Evolutionary conservation across 768 basidiomycete genomes (phyloP), one percentile per base, ranked within the genome.

Genomic region (Macrocybe gigantea): DNA sequence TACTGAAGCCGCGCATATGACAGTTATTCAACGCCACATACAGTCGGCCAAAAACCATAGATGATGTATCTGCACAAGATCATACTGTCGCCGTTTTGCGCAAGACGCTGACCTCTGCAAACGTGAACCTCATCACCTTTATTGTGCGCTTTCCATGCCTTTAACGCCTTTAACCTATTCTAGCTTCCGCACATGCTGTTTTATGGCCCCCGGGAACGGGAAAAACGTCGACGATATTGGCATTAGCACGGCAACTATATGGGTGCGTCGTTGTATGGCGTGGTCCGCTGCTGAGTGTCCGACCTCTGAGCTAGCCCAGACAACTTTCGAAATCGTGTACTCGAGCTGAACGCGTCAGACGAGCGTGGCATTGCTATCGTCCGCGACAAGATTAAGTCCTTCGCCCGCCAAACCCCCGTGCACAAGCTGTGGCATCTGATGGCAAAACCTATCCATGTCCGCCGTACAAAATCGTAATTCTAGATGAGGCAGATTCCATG

Each of bases 401-500:
- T 99, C 68, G 96, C 96, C 10, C 83, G 88, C 40, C 90, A 93
- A 64, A 92, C 90, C 15, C 90, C 33, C 80, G 87, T 50, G 88
- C 88, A n/a, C 81, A 87, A 61, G 64, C 77, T 10, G 65, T 72
- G 7, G 71, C 84, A n/a, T 85, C 85, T 0, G 86, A 90, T 53
- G 83, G 83, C 15, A 88, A 88, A 60, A 77, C 73, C 38, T 98
- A 97, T 61, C 95, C 94, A 38, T 95, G 90, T 63, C 96, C 96
- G 10, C 96, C 96, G 0, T 99, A 91, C 74, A 99, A 99, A 64
- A 95, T 99, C 54, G 87, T 99, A 61, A 98, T 99, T 53, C 80
- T 99, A 22, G 96, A 99, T 58, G 96, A 99, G 68, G 96, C 96
- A 14, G 96, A 99, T 64, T 95, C 93, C 5, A 99, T 99, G 96